Evolutionary conservation across 2,329 filamentous ascomycete species (phyloP), one percentile per base, ranked within the genome.

Genomic region (Aspergillus chevalieri): DNA sequence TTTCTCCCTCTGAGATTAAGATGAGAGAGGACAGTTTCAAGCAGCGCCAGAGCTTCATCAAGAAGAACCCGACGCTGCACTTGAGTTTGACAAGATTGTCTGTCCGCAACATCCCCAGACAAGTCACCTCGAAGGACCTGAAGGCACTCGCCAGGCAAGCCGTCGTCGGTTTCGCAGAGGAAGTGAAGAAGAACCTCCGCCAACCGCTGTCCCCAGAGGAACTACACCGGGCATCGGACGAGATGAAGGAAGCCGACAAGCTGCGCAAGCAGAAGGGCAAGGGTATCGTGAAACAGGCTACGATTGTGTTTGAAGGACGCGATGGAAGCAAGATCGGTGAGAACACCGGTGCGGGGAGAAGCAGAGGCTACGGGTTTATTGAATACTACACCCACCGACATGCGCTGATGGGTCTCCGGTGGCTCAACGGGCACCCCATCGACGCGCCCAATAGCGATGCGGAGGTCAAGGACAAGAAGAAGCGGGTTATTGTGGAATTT

Each of bases 311-410:
- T 63, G 93, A 98, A 74, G 87, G 86, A 49, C 81, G 81, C 33
- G 84, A 93, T 59, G 93, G 93, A 43, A 83, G 83, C 62, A 97
- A 96, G 74, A 83, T 95, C 12, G 72, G 79, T 7, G 90, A 95
- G 71, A 78, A 81, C 41, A 83, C 77, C 46, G 89, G 87, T 6
- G 89, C 84, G 6, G 91, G 91, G 43, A 82, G 87, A 65, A 93
- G 87, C 66, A 82, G 92, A 66, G 93, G 93, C 4, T 98, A 98
- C 67, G 93, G 94, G 10, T 98, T 98, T 74, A 87, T 98, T 58
- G 93, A 98, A 73, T 98, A 96, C 71, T 87, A 84, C 56, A 93
- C 88, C 26, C 93, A 98, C 65, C 86, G 93, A 45, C 92, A 86
- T 77, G 93, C 93, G 12, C 78, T 98, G 36, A 97, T 97, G 89